Conservation (phyloP, 1,139 yeast genomes). For the Pichia sp. region DNA sequence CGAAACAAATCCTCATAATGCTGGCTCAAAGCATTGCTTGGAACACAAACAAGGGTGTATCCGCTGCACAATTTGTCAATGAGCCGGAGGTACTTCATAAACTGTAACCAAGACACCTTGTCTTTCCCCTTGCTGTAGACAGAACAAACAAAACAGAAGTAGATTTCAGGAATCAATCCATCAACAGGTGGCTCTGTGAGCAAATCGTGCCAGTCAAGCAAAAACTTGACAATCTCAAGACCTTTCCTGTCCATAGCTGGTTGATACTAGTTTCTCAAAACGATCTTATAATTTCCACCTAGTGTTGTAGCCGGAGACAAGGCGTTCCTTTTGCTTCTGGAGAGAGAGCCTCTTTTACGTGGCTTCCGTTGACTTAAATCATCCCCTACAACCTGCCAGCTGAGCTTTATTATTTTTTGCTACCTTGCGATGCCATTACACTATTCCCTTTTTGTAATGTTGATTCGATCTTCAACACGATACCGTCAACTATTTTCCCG, state of each 20-base stretch:
- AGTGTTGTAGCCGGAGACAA: too few relatives aligned
- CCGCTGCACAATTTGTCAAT: constrained; percentile 23
- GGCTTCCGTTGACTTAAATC: background rate
- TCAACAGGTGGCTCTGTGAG: constrained; percentile 28
- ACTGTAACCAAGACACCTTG: constrained; percentile 32
- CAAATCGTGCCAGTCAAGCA: constrained; percentile 28
- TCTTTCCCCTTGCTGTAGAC: constrained; percentile 29
- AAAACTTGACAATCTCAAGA: constrained; percentile 27
- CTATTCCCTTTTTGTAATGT: background rate
- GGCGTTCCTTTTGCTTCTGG: too few relatives aligned
- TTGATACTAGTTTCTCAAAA: background rate
- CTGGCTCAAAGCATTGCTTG: constrained; percentile 21
- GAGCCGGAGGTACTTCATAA: constrained; percentile 24
- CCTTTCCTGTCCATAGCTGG: constrained; percentile 28
- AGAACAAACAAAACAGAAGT: constrained; percentile 30
- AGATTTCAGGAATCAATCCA: constrained; percentile 30
- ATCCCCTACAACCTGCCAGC: background rate
- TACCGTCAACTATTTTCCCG: background rate
- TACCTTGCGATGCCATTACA: background rate
- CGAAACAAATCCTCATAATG: constrained; percentile 28
- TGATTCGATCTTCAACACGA: constrained; percentile 1
- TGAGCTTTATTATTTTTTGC: background rate
- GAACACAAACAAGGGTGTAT: constrained; percentile 24
- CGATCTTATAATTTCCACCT: background rate
- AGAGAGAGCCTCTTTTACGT: too few relatives aligned